Evolutionary conservation across 768 basidiomycete genomes (phyloP).

Genomic region (Lentinula raphanica): DNA sequence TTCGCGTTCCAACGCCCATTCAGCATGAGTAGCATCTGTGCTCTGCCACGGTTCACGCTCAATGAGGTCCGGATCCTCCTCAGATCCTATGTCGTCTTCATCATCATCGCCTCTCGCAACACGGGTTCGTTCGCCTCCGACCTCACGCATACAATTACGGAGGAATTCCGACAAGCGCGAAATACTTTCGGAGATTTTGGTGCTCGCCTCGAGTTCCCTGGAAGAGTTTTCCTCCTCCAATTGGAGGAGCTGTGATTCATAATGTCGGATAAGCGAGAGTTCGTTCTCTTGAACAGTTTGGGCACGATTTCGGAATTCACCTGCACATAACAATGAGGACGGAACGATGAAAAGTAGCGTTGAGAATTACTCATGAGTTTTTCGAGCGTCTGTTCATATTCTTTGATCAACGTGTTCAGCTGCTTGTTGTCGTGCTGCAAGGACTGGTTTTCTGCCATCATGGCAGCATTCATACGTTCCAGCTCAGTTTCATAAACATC

Average conservation of each 20-base stretch:
- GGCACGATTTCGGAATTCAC: conserved; percentile 79
- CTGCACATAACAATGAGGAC: conserved; percentile 21
- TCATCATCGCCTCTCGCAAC: not conserved
- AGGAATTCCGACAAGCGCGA: conserved; percentile 65
- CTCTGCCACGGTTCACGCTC: conserved; percentile 28
- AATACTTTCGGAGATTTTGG: conserved; percentile 62
- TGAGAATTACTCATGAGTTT: conserved; percentile 78
- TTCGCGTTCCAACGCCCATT: conserved; percentile 84
- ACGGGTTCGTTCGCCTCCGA: conserved; percentile 57
- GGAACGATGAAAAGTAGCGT: not conserved
- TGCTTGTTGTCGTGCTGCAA: conserved; percentile 96
- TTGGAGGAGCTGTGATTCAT: conserved; percentile 78
- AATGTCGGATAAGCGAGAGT: conserved; percentile 82
- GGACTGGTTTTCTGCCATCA: conserved; percentile 76
- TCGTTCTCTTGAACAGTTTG: conserved; percentile 92
- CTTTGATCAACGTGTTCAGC: conserved; percentile 82
- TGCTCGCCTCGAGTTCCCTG: conserved; percentile 54
- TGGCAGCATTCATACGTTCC: conserved; percentile 79
- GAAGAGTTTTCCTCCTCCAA: conserved; percentile 65
- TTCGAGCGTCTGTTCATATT: conserved; percentile 96
- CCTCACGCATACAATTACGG: conserved; percentile 62
- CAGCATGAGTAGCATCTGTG: conserved; percentile 36
- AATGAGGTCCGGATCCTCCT: conserved; percentile 4
- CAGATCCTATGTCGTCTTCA: conserved; percentile 2
- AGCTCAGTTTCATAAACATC: conserved; percentile 89